phyloP scores from a whole-genome alignment of 495 filamentous ascomycete species.

The Aspergillus bertholletiae region DNA sequence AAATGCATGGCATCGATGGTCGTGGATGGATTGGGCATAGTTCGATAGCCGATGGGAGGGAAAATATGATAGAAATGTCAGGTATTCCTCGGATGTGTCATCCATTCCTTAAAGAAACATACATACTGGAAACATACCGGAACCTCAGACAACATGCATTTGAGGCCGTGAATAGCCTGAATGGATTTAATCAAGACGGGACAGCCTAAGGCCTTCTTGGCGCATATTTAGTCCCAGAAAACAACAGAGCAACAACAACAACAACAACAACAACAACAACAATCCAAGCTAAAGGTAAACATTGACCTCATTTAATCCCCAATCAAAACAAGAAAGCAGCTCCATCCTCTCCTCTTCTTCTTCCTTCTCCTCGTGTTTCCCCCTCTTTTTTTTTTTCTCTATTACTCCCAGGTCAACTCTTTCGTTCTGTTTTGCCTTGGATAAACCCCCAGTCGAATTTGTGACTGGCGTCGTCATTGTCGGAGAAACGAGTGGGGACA shows the following conservation, averaged over 20 bases:
- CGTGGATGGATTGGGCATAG: too few relatives aligned
- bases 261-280: conserved; percentile 10
- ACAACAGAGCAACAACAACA: not conserved
- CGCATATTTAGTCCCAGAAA: not conserved
- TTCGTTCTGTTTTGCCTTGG: not conserved
- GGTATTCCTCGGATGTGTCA: too few relatives aligned
- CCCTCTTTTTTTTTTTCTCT: not conserved
- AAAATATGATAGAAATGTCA: too few relatives aligned
- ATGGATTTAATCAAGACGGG: too few relatives aligned
- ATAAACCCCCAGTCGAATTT: not conserved
- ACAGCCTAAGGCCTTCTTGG: conserved; percentile 2
- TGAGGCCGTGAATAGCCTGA: too few relatives aligned
- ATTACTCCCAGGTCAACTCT: not conserved
- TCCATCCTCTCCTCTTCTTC: not conserved
- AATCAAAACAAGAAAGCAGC: conserved; percentile 1
- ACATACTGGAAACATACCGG: too few relatives aligned
- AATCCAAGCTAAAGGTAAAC: not conserved
- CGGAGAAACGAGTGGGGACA: not conserved
- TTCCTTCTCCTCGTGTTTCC: not conserved
- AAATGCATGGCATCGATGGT: too few relatives aligned
- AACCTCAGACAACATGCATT: too few relatives aligned
- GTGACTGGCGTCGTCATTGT: not conserved
- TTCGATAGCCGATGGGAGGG: too few relatives aligned
- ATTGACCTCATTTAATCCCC: not conserved
- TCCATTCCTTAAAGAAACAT: too few relatives aligned